Base-by-base conservation (phyloP, 352 stramenopile species). In the Pythium dissotocum region DNA sequence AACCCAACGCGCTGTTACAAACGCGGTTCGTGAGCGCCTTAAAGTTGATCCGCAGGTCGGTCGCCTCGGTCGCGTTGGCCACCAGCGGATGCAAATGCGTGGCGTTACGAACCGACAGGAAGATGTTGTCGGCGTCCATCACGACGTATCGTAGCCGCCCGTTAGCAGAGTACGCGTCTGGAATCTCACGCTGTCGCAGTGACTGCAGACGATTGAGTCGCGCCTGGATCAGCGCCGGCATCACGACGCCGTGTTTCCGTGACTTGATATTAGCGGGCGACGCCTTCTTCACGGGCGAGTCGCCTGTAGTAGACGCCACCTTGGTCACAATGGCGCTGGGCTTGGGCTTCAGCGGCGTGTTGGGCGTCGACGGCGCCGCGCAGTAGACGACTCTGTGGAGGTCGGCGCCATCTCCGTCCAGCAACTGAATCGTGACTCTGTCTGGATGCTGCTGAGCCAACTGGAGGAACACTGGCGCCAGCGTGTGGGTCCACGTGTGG, bases 101-200 rank as follows among this genome's bases (percentile, higher is more conserved):
- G 16, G 56, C 56, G 30, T 61, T 61, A n/a, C 56, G 56, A 8
- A 61, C 12, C 10, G 32, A 61, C n/a, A 61, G 38, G 24, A 61
- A 61, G 56, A 61, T 61, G 38, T 61, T 61, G 56, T 61, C 56
- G 35, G 56, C 56, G 38, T 61, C 56, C 56, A 61, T 61, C 8
- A 61, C n/a, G 36, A 61, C 33, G 56, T 53, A 61, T 0, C 56
- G 56, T 2, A 53, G 56, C 4, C 56, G 56, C 7, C 30, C 30
- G 18, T 35, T 24, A 14, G 56, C 30, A 12, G 18, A 49, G 36
- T 61, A 61, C 33, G 13, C 9, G 24, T 33, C 35, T 5, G 1
- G 4, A 6, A 33, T 6, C 4, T 26, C 38, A 5, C 36, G 13
- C 21, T 35, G 30, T 7, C 36, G 35, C 56, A 61, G 24, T 14